Evolutionary conservation across 805 yeast species (phyloP), one percentile per base, ranked within the genome.

Genomic region (Hanseniaspora guilliermondii): DNA sequence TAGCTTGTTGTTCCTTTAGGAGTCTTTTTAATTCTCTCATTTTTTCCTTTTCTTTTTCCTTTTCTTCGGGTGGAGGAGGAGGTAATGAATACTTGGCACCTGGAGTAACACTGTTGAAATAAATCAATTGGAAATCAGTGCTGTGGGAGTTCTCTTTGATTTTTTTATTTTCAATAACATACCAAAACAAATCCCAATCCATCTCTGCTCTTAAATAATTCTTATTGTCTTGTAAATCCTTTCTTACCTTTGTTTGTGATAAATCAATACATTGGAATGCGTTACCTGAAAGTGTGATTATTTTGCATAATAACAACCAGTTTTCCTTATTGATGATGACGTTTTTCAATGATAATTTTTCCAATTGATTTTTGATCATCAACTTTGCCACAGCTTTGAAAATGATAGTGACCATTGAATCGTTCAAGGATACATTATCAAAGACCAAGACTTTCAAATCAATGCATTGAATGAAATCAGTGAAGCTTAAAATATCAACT

Each of bases 391-490:
- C 49, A 8, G 55, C 24, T 21, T 44, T 50, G 33, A 89, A 69
- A n/a, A 91, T 65, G 24, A 83, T 78, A 60, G 80, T 74, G 56
- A 88, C 75, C 87, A 88, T 91, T 55, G 83, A 88, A 21, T 77
- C 74, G 1, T 89, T 76, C 53, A 91, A 68, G 6, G 77, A 69
- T 19, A 85, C 88, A 39, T 93, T 91, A 68, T 89, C 97, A 55
- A 91, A 74, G 0, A 85, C 75, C 4, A 91, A 69, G 57, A 83
- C 79, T 46, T 81, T 76, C 33, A 89, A 77, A 9, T 54, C 53
- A 0, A 91, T 93, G 56, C 88, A 82, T 40, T 95, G 71, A 42
- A 88, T 73, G 61, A 89, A 91, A 67, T 89, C 97, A 12, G 94
- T 79, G 66, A 91, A 87, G 3, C 96, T 82, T 57, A 86, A 77